Base-by-base conservation (phyloP, 2,329 filamentous ascomycete species). In the Aspergillus pseudotamarii region DNA sequence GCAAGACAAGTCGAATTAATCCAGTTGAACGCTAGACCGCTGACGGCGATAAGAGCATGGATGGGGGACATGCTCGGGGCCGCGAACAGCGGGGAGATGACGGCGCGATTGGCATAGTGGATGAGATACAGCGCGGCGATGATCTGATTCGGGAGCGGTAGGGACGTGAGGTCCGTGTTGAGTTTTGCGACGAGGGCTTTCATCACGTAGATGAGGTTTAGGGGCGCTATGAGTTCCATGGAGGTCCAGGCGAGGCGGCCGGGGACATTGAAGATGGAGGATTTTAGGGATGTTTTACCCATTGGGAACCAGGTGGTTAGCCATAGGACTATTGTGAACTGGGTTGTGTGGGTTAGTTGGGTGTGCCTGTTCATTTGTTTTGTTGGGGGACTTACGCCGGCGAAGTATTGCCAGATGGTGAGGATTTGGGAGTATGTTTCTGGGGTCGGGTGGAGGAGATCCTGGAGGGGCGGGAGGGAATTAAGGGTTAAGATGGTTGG, bases 11-110 rank as follows among this genome's bases (percentile, higher is more conserved):
- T 86, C 0, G 88, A 93, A 76, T 98, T 99, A 75, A 86, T 76
- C 67, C 96, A 73, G 76, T 99, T 95, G 81, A 97, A 98, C 26
- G 73, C 45, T 45, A 90, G 66, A 5, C 89, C 95, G 26, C 82
- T 78, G 56, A 81, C 10, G 82, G 89, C 90, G 67, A 97, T 85
- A 32, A 87, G 60, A 2, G 86, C 74, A 77, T 96, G 91, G 68
- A 97, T 91, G 10, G 94, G 94, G 5, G 93, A 93, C 91, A 99
- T 97, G 82, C 89, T 93, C 0, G 94, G 94, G 66, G 94, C 92
- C 45, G 88, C 80, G 67, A 94, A 83, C 62, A 96, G 81, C 2
- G 95, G 94, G 61, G 89, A 91, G 65, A 96, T 79, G 61, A 98
- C 78, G 11, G 95, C 94, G 66, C 95, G 92, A 84, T 99, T 96